Evolutionary conservation across 257 asterid genomes (phyloP), one percentile per base, ranked within the genome.

Genomic region (Ehretia macrophylla): DNA sequence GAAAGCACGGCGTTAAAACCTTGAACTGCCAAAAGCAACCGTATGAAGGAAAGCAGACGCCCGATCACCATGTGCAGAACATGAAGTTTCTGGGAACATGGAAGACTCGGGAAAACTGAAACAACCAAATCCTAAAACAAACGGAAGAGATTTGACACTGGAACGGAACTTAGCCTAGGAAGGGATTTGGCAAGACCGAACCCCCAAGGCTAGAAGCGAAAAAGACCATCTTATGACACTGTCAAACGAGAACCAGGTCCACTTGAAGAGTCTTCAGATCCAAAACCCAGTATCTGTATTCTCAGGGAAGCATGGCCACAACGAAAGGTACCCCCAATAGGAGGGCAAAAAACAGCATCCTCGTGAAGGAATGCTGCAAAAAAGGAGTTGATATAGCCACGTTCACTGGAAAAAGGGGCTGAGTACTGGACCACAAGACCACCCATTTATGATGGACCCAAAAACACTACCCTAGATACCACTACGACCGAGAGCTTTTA

Each of bases 291-390:
- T 51, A 74, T 72, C 63, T 39, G 51, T 59, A 64, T 60, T 74
- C 83, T 56, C 87, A 82, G 40, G 53, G 35, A 65, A 65, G 27
- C 69, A 68, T 55, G 78, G 67, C 85, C 76, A 66, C 58, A 1
- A 27, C 35, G 6, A 65, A 64, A 70, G 59, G 66, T 56, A 51
- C 73, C 59, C 65, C 80, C 9, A 69, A 14, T 14, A 60, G 57
- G 53, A 65, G 54, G 66, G 64, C 73, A 27, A 27, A 79, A 57
- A 65, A 79, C 80, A 63, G 32, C 65, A 67, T 84, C 95, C 35
- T 27, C 35, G 35, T 27, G 35, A 27, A 88, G 95, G 81, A 56
- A 66, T 52, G 54, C 86, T 83, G 91, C 74, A 58, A 90, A 90
- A 77, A 81, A 78, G 59, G 21, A 69, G 56, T 27, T 1, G 35